phyloP scores from a whole-genome alignment of 257 asterid species.

The Galeopsis tetrahit region DNA sequence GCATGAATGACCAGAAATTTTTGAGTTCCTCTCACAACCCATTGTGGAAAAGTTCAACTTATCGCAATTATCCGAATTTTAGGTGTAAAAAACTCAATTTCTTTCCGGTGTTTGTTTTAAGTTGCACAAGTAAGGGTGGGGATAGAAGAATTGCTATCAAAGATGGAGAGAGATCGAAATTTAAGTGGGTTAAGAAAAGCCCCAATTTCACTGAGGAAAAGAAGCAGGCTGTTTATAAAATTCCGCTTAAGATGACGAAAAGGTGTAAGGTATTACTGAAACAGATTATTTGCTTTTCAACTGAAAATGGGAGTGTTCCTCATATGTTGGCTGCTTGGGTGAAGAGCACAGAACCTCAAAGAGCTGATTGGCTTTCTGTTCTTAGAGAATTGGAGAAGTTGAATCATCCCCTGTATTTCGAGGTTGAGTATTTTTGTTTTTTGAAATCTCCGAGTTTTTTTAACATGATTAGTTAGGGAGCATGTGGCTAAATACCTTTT shows the following conservation, averaged over 20 bases:
- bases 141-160: conserved; percentile 38
- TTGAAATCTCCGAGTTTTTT: not conserved
- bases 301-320: conserved; percentile 57
- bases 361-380: conserved; percentile 88
- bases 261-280: conserved; percentile 70
- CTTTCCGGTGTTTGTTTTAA: conserved; percentile 21
- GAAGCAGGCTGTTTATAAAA: conserved; percentile 51
- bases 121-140: conserved; percentile 32
- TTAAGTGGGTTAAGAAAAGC: conserved; percentile 53
- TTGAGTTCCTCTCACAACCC: conserved; percentile 21
- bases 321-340: conserved; percentile 75
- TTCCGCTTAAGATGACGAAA: conserved; percentile 67
- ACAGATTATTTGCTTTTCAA: conserved; percentile 61
- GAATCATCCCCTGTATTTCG: conserved; percentile 65
- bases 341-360: conserved; percentile 71
- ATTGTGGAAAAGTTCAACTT: conserved; percentile 28
- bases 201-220: conserved; percentile 59
- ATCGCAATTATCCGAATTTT: conserved; percentile 16
- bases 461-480: not conserved
- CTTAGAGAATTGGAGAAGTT: conserved; percentile 72
- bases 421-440: conserved; percentile 47
- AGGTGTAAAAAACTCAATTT: conserved; percentile 33
- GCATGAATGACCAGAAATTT: not conserved
- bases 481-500: not conserved
- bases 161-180: conserved; percentile 50